These are phyloP conservation scores for Panicum virgatum DNA, from an alignment of 202 grass and related monocot species.

Conservation along the genomic window DNA sequence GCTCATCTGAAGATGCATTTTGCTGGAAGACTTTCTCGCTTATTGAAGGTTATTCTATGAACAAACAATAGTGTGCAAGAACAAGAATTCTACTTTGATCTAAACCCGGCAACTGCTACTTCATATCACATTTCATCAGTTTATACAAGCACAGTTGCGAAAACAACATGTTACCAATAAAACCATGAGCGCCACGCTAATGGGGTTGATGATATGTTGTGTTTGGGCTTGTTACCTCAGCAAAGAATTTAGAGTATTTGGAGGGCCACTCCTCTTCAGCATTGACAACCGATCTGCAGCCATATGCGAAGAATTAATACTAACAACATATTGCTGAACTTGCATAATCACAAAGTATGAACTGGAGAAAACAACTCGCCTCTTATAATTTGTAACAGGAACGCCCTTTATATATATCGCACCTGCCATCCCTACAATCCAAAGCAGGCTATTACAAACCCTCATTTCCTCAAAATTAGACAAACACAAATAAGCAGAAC, in stretches of 20 bases:
- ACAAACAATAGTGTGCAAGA: neutral
- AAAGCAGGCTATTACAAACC: neutral
- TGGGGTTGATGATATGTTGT: neutral
- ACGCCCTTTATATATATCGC: slow-evolving; percentile 85
- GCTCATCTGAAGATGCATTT: neutral
- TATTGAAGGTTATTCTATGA: neutral
- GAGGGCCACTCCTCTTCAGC: slow-evolving; percentile 82
- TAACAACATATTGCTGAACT: neutral
- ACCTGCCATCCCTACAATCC: slow-evolving; percentile 65
- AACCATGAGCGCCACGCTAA: neutral
- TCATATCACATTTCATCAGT: neutral
- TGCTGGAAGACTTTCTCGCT: neutral
- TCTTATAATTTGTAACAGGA: slow-evolving; percentile 82
- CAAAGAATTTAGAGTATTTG: slow-evolving; percentile 92
- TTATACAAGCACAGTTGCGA: neutral
- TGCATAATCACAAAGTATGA: neutral
- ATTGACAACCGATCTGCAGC: slow-evolving; percentile 65
- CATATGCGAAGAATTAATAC: neutral
- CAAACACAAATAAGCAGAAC: neutral
- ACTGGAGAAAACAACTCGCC: slow-evolving; percentile 30
- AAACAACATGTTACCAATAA: neutral
- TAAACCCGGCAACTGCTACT: neutral
- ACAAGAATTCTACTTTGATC: neutral
- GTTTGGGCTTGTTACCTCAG: slow-evolving; percentile 49
- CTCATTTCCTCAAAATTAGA: neutral